These are phyloP conservation scores for Alternaria ethzedia DNA, from an alignment of 2,329 filamentous ascomycete species.

Conservation along the genomic window DNA sequence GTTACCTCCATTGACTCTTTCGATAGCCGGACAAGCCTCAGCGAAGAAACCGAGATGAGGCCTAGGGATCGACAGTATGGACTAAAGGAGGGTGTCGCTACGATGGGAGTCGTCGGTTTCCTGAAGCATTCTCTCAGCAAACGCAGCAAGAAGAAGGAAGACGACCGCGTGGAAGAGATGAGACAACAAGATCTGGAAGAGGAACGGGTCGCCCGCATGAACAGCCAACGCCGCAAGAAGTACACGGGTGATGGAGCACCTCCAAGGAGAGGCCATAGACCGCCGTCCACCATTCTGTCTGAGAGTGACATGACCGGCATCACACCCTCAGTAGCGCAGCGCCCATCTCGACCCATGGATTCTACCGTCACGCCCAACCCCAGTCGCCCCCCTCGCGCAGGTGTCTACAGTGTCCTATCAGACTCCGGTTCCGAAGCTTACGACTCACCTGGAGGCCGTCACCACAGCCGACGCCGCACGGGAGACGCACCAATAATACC, in stretches of 20 bases:
- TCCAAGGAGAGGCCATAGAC: slow-evolving; percentile 36
- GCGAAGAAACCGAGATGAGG: slow-evolving; percentile 34
- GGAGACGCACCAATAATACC: slow-evolving; percentile 32
- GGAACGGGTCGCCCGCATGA: slow-evolving; percentile 59
- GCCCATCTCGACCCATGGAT: slow-evolving; percentile 40
- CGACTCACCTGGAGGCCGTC: slow-evolving; percentile 44
- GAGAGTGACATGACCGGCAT: slow-evolving; percentile 51
- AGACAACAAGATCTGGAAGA: slow-evolving; percentile 59
- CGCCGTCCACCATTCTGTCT: slow-evolving; percentile 52
- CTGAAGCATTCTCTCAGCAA: slow-evolving; percentile 55
- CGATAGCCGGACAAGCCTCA: slow-evolving; percentile 49
- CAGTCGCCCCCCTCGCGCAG: slow-evolving; percentile 45
- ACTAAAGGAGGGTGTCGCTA: slow-evolving; percentile 57
- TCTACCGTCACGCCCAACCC: slow-evolving; percentile 35
- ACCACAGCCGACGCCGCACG: slow-evolving; percentile 41
- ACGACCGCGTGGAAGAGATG: slow-evolving; percentile 65
- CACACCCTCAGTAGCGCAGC: slow-evolving; percentile 51
- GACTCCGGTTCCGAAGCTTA: slow-evolving; percentile 52
- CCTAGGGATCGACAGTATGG: slow-evolving; percentile 42
- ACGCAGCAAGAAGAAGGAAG: slow-evolving; percentile 63
- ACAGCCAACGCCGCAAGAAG: slow-evolving; percentile 63
- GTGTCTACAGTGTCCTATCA: slow-evolving; percentile 44
- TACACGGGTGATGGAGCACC: slow-evolving; percentile 71
- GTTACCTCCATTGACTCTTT: slow-evolving; percentile 50
- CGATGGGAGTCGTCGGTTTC: slow-evolving; percentile 49